Evolutionary conservation across 306 rosid genomes (phyloP).

Genomic region (Castanea sativa): DNA sequence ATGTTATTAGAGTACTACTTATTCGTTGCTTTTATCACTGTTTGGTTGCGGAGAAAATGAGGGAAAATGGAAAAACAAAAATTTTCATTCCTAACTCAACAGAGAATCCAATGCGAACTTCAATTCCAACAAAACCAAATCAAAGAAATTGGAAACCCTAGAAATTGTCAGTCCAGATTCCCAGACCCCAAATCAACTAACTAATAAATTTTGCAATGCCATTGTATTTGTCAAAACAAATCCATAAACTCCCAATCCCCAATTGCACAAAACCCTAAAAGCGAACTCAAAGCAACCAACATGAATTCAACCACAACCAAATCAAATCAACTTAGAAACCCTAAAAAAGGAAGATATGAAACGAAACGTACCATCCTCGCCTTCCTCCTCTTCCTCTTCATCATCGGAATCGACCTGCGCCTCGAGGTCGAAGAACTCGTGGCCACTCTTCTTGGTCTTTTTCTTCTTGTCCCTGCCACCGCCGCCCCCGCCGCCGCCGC

Average conservation of each 20-base stretch:
- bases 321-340: background rate
- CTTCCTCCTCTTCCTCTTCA: conserved; percentile 93
- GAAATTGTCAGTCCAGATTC: background rate
- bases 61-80: background rate
- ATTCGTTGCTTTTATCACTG: background rate
- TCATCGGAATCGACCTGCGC: conserved; percentile 81
- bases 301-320: background rate
- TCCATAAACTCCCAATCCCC: no score
- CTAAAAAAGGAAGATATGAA: background rate
- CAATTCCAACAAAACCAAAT: background rate
- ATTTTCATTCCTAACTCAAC: background rate
- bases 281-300: background rate
- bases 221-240: no score
- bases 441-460: conserved; percentile 27
- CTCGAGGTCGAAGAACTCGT: conserved; percentile 63
- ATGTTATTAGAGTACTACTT: conserved; percentile 7
- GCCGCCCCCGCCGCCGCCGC: conserved; percentile 35
- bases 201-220: no score
- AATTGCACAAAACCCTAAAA: no score
- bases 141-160: background rate
- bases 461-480: conserved; percentile 28
- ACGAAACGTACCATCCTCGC: conserved; percentile 67
- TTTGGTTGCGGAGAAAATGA: conserved; percentile 20
- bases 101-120: background rate
- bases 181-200: no score